These are phyloP conservation scores for Artemisia annua DNA, from an alignment of 129 eudicot genomes.

Conservation along the genomic window DNA sequence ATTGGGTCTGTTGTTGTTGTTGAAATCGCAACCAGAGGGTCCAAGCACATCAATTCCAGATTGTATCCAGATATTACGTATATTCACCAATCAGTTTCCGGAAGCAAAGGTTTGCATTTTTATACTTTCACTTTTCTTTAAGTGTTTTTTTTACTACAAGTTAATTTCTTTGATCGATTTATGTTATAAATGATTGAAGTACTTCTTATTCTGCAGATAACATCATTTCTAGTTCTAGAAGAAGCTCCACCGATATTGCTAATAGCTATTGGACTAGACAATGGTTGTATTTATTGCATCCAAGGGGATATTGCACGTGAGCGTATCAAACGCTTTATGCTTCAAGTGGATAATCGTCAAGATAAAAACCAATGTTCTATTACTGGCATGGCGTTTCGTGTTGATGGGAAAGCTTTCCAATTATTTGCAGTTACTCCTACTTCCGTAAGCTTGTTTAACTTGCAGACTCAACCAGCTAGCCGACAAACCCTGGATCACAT, in stretches of 20 bases:
- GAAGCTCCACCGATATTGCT: conserved; percentile 97
- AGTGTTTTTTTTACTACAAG: neutral
- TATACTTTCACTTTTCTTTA: neutral
- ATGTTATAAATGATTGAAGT: neutral
- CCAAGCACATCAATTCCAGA: conserved; percentile 84
- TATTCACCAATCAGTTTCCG: conserved; percentile 87
- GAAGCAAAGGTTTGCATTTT: conserved; percentile 70
- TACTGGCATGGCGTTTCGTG: conserved; percentile 83
- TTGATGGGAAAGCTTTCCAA: conserved; percentile 77
- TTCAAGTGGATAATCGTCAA: conserved; percentile 66
- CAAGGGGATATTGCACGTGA: conserved; percentile 98
- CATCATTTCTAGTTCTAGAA: conserved; percentile 81
- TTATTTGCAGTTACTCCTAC: conserved; percentile 90
- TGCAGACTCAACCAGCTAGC: conserved; percentile 71
- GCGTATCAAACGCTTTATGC: conserved; percentile 84
- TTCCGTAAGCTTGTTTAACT: conserved; percentile 86
- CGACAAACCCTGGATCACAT: conserved; percentile 90
- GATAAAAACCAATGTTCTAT: conserved; percentile 58
- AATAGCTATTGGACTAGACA: conserved; percentile 87
- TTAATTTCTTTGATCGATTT: no score
- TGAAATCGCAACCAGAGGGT: conserved; percentile 64
- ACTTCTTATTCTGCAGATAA: conserved; percentile 57
- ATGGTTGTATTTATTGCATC: conserved; percentile 90
- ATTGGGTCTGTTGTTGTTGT: no score
- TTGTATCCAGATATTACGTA: conserved; percentile 81